Conservation (phyloP, 352 stramenopile genomes). For the Phytophthora kernoviae region DNA sequence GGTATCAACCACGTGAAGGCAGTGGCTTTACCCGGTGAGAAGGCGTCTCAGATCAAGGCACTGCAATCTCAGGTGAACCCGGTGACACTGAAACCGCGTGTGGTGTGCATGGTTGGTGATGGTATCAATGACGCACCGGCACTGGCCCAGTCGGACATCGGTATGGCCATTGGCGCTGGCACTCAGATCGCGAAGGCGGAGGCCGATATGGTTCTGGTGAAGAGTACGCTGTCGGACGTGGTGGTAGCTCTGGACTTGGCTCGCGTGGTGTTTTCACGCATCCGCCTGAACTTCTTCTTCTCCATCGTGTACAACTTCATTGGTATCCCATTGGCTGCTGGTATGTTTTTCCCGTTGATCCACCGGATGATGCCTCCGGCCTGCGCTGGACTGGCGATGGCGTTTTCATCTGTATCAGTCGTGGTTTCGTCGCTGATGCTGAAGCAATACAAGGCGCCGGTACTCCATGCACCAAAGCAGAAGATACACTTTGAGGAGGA, state of each 20-base stretch:
- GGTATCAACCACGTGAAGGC: conserved; percentile 89
- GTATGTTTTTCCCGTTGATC: conserved; percentile 85
- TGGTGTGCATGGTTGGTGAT: conserved; percentile 94
- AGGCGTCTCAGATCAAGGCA: conserved; percentile 91
- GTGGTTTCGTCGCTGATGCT: conserved; percentile 85
- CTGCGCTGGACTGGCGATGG: conserved; percentile 87
- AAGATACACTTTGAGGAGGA: conserved; percentile 64
- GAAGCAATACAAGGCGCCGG: conserved; percentile 72
- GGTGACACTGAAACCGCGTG: conserved; percentile 71
- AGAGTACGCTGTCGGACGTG: conserved; percentile 84
- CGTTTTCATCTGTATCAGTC: conserved; percentile 88
- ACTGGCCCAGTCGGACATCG: conserved; percentile 91
- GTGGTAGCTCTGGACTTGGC: conserved; percentile 84
- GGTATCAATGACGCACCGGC: conserved; percentile 96
- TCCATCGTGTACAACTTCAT: conserved; percentile 89
- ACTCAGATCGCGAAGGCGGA: conserved; percentile 90
- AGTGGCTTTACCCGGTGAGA: conserved; percentile 93
- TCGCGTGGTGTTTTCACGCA: conserved; percentile 81
- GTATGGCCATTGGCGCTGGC: conserved; percentile 92
- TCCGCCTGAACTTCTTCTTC: conserved; percentile 89
- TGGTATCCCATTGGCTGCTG: conserved; percentile 83
- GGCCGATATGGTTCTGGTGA: conserved; percentile 90
- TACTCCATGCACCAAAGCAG: conserved; percentile 44
- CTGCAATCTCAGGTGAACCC: conserved; percentile 75
- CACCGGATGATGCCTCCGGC: conserved; percentile 86